phyloP scores from a whole-genome alignment of 441 rosid genomes.

The Adansonia madagascariensis region DNA sequence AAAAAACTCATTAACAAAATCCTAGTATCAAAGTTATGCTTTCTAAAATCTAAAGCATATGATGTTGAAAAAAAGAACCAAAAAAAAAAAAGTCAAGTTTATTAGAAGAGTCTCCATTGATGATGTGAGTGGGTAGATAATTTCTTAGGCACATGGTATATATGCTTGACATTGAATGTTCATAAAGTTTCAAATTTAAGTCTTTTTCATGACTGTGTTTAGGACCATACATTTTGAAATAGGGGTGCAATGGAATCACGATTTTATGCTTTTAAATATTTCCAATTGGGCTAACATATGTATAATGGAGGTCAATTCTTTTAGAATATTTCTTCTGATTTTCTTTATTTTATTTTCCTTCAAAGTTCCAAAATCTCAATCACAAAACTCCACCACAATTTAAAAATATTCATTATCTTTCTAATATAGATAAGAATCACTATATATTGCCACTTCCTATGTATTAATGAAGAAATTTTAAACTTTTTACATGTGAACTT shows the following conservation, averaged over 20 bases:
- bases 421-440: no score
- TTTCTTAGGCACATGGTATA: neutral
- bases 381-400: no score
- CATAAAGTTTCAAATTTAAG: neutral
- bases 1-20: no score
- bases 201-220: neutral
- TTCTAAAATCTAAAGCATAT: no score
- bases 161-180: neutral
- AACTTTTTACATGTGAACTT: no score
- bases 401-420: no score
- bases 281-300: neutral
- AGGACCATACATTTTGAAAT: neutral
- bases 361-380: no score
- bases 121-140: conserved; percentile 9
- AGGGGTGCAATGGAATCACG: neutral
- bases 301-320: neutral
- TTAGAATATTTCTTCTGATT: neutral
- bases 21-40: no score
- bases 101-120: neutral
- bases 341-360: no score
- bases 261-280: neutral
- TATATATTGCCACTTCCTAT: no score
- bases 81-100: neutral
- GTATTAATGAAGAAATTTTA: no score
- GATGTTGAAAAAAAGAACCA: no score